Base-by-base conservation (phyloP, 1,284 basidiomycete genomes). In the Ustilago crameri region DNA sequence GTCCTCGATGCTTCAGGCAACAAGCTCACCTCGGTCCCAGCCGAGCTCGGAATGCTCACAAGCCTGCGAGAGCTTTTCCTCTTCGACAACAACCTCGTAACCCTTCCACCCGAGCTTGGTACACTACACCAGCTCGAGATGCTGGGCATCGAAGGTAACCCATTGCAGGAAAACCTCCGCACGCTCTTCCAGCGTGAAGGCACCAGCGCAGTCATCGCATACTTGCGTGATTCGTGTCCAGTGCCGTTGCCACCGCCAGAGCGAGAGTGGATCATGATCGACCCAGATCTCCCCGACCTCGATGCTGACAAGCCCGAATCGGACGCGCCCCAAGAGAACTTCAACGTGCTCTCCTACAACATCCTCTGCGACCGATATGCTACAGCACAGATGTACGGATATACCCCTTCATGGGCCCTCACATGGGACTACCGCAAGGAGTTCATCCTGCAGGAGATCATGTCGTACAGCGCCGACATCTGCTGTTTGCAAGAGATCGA, bases 391-490 rank as follows among this genome's bases (percentile, higher is more conserved):
- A 86, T 97, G 84, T 98, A 98, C 84, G 94, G 93, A 10, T 99
- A 99, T 85, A 98, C 95, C 0, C 95, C 96, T 1, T 88, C 90
- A 5, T 98, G 95, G 95, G 96, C 96, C 0, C 86, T 99, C 35
- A 87, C 89, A 40, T 99, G 96, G 96, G 90, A 91, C 42, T 98
- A 96, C 83, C 89, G 96, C 64, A 95, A 93, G 84, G 91, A 93
- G 70, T 87, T 93, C 60, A 94, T 99, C 73, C 82, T 97, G 74
- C 88, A 90, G 52, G 95, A 98, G 85, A 87, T 98, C 48, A 87
- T 91, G 84, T 88, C 88, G 73, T 91, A 93, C 75, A 88, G 90
- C 43, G 88, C 93, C 54, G 96, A 99, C 85, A 90, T 99, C 75
- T 85, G 98, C 63, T 98, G 96, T 84, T 85, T 99, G 67, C 85